Conservation (phyloP, 768 basidiomycete species). For the Mrakia frigida region DNA sequence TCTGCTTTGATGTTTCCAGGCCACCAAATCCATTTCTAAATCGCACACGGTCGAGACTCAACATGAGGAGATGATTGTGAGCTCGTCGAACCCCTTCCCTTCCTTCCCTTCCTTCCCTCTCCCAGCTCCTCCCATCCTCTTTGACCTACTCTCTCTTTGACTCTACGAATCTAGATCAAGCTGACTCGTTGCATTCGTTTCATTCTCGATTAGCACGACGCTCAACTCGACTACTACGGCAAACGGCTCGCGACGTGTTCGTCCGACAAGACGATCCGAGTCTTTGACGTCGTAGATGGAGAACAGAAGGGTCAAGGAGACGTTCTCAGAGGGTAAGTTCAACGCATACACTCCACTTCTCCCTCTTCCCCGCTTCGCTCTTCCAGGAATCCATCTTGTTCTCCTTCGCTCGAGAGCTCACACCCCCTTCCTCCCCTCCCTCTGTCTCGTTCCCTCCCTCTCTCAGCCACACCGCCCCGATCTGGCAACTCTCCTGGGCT, state of each 20-base stretch:
- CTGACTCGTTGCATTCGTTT: not conserved
- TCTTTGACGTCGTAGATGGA: slow-evolving; percentile 90
- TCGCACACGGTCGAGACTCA: slow-evolving; percentile 71
- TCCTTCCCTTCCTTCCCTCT: not conserved
- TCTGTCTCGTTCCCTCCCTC: not conserved
- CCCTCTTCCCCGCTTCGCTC: not conserved
- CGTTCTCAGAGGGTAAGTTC: slow-evolving; percentile 44
- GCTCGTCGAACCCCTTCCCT: slow-evolving; percentile 40
- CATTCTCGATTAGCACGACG: slow-evolving; percentile 70
- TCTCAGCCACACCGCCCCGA: slow-evolving; percentile 84
- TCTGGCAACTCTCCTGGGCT: slow-evolving; percentile 98
- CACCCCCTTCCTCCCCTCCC: not conserved
- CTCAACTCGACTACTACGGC: slow-evolving; percentile 96
- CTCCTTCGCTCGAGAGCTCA: not conserved
- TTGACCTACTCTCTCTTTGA: not conserved
- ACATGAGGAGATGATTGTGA: slow-evolving; percentile 97
- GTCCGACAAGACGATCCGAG: slow-evolving; percentile 87
- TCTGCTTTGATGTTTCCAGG: not conserved
- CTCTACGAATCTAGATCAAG: not conserved
- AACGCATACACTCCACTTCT: not conserved
- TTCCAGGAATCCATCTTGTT: too few species aligned
- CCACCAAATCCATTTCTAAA: slow-evolving; percentile 25
- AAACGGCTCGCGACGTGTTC: slow-evolving; percentile 95
- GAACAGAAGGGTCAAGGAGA: slow-evolving; percentile 50
- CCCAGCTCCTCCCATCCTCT: not conserved